Percentiles rank a stretch among this genome's conserved stretches.
Evolutionary conservation across 2,329 filamentous ascomycete genomes (phyloP).

Genomic region (Thermoascus crustaceus): DNA sequence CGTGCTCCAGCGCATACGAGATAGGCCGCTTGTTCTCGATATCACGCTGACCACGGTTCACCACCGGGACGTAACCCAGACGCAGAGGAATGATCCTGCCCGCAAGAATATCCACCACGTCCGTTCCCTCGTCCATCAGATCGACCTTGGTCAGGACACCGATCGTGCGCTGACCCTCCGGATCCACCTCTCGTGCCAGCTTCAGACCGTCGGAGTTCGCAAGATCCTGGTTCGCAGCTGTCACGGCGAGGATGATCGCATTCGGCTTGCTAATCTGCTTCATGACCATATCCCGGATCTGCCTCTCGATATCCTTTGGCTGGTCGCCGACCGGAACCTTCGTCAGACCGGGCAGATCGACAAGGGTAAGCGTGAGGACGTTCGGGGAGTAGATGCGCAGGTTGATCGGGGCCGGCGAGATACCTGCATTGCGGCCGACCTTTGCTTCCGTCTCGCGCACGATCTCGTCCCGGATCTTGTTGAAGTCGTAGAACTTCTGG

Average conservation of each 20-base stretch:
- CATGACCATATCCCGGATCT: constrained; percentile 96
- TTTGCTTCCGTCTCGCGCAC: constrained; percentile 93
- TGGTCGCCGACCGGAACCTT: constrained; percentile 96
- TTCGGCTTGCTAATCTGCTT: constrained; percentile 99
- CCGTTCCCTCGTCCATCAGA: constrained; percentile 96
- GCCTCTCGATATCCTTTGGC: constrained; percentile 89
- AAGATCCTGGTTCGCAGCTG: constrained; percentile 92
- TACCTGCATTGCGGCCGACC: constrained; percentile 91
- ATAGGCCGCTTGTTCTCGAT: constrained; percentile 98
- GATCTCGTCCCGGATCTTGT: constrained; percentile 97
- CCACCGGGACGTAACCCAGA: constrained; percentile 91
- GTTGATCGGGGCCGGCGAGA: constrained; percentile 95
- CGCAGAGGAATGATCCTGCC: constrained; percentile 93
- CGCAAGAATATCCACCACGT: constrained; percentile 96
- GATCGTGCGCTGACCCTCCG: constrained; percentile 94
- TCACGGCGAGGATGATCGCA: constrained; percentile 94
- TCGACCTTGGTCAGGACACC: constrained; percentile 98
- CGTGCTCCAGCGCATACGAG: constrained; percentile 78
- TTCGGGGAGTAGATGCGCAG: constrained; percentile 97
- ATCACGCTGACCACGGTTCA: constrained; percentile 94
- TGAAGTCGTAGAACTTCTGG: constrained; percentile 96
- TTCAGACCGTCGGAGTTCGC: constrained; percentile 98
- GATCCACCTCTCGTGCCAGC: constrained; percentile 91
- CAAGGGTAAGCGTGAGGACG: constrained; percentile 89
- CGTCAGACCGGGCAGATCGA: constrained; percentile 92